phyloP scores from a whole-genome alignment of 495 filamentous ascomycete species.

The Lentithecium fluviatile region DNA sequence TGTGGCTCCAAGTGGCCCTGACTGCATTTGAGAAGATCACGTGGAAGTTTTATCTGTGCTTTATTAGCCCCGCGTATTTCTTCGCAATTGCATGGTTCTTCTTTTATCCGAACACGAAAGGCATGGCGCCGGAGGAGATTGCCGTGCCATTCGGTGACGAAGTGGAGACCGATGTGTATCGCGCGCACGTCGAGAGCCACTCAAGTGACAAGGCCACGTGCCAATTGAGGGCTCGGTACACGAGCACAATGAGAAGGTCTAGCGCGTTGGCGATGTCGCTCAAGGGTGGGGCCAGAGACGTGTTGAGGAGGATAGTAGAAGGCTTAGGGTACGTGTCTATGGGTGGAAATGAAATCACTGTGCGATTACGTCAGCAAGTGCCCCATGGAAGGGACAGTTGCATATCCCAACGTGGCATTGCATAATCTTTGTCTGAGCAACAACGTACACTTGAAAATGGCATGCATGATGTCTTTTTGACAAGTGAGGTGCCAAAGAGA shows the following conservation, averaged over 20 bases:
- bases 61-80: constrained; percentile 31
- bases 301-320: no score
- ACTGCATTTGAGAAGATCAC: constrained; percentile 27
- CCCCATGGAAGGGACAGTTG: no score
- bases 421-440: no score
- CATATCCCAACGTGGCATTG: no score
- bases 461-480: no score
- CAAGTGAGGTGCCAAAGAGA: no score
- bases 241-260: neutral
- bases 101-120: constrained; percentile 32
- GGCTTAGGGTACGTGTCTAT: no score
- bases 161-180: constrained; percentile 28
- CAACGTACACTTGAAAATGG: no score
- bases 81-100: constrained; percentile 19
- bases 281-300: neutral
- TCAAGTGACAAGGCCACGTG: no score
- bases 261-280: no score
- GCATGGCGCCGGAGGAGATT: constrained; percentile 34
- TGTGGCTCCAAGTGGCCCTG: constrained; percentile 29
- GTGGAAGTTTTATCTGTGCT: constrained; percentile 37
- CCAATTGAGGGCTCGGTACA: neutral
- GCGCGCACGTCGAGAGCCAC: neutral
- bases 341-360: no score
- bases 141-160: constrained; percentile 34
- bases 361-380: no score